phyloP scores from a whole-genome alignment of 129 eudicot species.

The Calendula officinalis region DNA sequence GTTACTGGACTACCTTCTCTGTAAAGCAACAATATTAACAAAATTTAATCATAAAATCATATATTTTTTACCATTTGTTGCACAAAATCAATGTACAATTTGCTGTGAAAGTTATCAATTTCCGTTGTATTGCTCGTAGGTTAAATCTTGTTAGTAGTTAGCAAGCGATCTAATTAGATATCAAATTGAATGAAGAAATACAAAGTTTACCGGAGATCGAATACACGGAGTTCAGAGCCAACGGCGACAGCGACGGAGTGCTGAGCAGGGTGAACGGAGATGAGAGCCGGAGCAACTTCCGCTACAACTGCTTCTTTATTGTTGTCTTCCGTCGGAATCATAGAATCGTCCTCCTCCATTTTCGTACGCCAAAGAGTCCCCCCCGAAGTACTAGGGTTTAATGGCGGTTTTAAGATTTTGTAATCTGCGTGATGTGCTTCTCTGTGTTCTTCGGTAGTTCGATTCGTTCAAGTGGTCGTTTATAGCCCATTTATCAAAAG shows the following conservation, averaged over 20 bases:
- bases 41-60: not conserved
- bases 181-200: not conserved
- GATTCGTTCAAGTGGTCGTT: slow-evolving; percentile 1
- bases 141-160: not conserved
- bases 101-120: not conserved
- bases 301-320: slow-evolving; percentile 39
- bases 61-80: not conserved
- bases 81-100: not conserved
- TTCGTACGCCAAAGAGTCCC: not conserved
- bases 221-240: slow-evolving; percentile 83
- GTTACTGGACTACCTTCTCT: slow-evolving; percentile 54
- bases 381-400: slow-evolving; percentile 37
- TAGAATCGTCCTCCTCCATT: slow-evolving; percentile 59
- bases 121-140: not conserved
- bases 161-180: not conserved
- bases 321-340: slow-evolving; percentile 41
- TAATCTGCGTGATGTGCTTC: not conserved
- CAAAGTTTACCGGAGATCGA: slow-evolving; percentile 63
- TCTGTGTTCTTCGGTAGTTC: not conserved
- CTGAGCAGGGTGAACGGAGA: slow-evolving; percentile 75
- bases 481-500: not conserved
- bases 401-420: slow-evolving; percentile 28
- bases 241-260: slow-evolving; percentile 69
- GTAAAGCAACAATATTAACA: slow-evolving; percentile 18
- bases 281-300: slow-evolving; percentile 94